A percentile compares a stretch with the other conserved stretches of the same genome.
phyloP scores from a whole-genome alignment of 2,329 filamentous ascomycete species.

The Thielaviopsis euricoi region DNA sequence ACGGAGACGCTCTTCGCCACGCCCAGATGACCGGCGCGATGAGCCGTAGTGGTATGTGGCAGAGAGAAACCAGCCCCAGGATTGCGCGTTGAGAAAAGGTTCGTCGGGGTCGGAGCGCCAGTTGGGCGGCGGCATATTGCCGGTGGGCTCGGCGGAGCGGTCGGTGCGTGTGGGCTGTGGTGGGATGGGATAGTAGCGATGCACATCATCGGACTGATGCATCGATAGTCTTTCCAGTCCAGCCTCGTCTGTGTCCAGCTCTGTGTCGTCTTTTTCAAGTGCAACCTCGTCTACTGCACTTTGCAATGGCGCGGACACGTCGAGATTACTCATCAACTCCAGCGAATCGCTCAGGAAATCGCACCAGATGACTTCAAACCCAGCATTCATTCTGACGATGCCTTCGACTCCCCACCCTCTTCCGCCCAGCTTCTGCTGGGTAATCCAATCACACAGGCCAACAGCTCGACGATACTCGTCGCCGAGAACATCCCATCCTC shows the following conservation, averaged over 20 bases:
- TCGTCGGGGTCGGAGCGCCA: slow-evolving; percentile 18
- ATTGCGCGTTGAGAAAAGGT: slow-evolving; percentile 24
- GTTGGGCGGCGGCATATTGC: slow-evolving; percentile 10
- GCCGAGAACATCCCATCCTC: slow-evolving; percentile 18
- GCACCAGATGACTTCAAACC: slow-evolving; percentile 36
- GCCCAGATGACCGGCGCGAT: slow-evolving; percentile 21
- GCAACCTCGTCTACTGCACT: slow-evolving; percentile 6
- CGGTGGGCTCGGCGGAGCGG: slow-evolving; percentile 14
- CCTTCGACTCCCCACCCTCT: slow-evolving; percentile 32
- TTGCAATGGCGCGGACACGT: slow-evolving; percentile 26
- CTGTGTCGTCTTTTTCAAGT: background rate
- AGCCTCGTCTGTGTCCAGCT: background rate
- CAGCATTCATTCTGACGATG: slow-evolving; percentile 33
- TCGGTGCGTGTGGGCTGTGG: slow-evolving; percentile 21
- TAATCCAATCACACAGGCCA: slow-evolving; percentile 30
- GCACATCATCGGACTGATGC: slow-evolving; percentile 4
- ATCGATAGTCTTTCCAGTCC: background rate
- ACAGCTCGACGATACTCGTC: slow-evolving; percentile 31
- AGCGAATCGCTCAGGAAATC: slow-evolving; percentile 29
- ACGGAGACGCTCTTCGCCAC: slow-evolving; percentile 25
- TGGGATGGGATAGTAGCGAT: slow-evolving; percentile 20
- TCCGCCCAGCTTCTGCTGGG: slow-evolving; percentile 23
- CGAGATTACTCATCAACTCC: slow-evolving; percentile 25
- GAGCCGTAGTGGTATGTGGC: slow-evolving; percentile 27
- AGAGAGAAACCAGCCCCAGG: slow-evolving; percentile 29